Percentiles rank a stretch among this genome's conserved stretches.
Evolutionary conservation across 2,329 filamentous ascomycete genomes (phyloP).

Genomic region (Clonostachys rhizophaga): DNA sequence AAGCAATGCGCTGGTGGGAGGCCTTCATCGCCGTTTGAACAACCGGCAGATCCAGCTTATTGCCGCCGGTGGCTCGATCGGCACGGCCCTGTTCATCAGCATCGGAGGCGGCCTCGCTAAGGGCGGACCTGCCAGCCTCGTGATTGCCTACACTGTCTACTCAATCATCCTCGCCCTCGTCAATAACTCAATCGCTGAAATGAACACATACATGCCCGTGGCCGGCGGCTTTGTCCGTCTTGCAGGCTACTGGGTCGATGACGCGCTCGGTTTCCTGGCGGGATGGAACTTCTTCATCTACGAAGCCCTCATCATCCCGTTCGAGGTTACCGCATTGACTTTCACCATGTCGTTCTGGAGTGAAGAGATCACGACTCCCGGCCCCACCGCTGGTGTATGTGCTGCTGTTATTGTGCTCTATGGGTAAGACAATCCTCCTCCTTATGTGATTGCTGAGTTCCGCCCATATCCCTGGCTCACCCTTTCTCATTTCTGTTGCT

Average conservation of each 20-base stretch:
- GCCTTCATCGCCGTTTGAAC: conserved; percentile 30
- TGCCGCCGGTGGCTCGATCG: conserved; percentile 47
- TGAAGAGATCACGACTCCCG: conserved; percentile 10
- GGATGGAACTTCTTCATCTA: conserved; percentile 48
- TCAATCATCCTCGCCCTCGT: conserved; percentile 45
- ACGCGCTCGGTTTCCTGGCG: conserved; percentile 47
- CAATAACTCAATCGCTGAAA: conserved; percentile 58
- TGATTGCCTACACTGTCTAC: conserved; percentile 51
- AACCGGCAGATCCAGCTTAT: conserved; percentile 48
- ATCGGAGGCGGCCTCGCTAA: conserved; percentile 42
- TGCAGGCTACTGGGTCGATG: conserved; percentile 54
- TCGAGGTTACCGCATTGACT: conserved; percentile 40
- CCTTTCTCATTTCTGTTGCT: background rate
- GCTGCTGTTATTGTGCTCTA: conserved; percentile 35
- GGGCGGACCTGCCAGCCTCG: conserved; percentile 33
- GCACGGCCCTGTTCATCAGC: conserved; percentile 48
- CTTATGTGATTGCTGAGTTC: background rate
- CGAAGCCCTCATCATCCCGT: conserved; percentile 43
- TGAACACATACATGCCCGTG: conserved; percentile 53
- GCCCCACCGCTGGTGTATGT: conserved; percentile 35
- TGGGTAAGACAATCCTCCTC: conserved; percentile 5
- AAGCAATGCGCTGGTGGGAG: background rate
- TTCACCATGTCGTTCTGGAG: conserved; percentile 31
- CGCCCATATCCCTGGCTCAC: background rate
- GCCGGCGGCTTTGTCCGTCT: conserved; percentile 54